Conservation (phyloP, 768 basidiomycete genomes). For the Hericium alpestre region DNA sequence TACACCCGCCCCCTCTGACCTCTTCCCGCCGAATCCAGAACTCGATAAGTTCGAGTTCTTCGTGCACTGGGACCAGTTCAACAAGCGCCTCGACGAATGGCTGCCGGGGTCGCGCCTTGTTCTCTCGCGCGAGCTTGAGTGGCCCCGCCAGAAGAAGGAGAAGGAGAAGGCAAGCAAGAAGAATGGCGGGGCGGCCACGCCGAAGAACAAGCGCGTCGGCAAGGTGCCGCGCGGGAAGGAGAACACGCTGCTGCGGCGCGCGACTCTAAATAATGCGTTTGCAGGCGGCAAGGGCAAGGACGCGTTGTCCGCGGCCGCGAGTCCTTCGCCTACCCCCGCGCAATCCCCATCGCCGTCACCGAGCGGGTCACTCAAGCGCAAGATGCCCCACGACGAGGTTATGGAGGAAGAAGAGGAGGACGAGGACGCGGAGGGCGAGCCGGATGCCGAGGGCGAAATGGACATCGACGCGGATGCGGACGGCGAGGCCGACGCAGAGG, state of each 20-base stretch:
- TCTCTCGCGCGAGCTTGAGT: constrained; percentile 78
- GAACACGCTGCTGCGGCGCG: constrained; percentile 19
- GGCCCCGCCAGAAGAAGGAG: constrained; percentile 86
- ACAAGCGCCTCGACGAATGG: constrained; percentile 99
- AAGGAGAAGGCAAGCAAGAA: constrained; percentile 48
- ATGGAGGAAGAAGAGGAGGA: constrained; percentile 54
- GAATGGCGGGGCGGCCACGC: constrained; percentile 23
- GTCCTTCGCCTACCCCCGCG: constrained; percentile 15
- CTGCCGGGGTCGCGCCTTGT: constrained; percentile 81
- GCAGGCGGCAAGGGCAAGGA: constrained; percentile 11
- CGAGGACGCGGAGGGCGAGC: constrained; percentile 51
- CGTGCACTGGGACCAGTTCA: constrained; percentile 98
- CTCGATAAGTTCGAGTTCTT: constrained; percentile 84
- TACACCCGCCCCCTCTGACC: constrained; percentile 27
- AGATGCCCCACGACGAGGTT: constrained; percentile 48
- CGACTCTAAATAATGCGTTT: constrained; percentile 28
- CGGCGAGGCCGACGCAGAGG: constrained; percentile 60
- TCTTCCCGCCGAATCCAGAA: constrained; percentile 39
- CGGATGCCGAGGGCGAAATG: constrained; percentile 20
- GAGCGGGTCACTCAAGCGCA: constrained; percentile 54
- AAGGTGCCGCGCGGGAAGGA: constrained; percentile 16
- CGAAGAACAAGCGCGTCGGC: constrained; percentile 11
- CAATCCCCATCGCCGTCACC: constrained; percentile 43
- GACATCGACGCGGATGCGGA: constrained; percentile 33
- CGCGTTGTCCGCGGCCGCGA: constrained; percentile 14